Conservation (phyloP, 2,329 filamentous ascomycete species). For the Claviceps monticola region DNA sequence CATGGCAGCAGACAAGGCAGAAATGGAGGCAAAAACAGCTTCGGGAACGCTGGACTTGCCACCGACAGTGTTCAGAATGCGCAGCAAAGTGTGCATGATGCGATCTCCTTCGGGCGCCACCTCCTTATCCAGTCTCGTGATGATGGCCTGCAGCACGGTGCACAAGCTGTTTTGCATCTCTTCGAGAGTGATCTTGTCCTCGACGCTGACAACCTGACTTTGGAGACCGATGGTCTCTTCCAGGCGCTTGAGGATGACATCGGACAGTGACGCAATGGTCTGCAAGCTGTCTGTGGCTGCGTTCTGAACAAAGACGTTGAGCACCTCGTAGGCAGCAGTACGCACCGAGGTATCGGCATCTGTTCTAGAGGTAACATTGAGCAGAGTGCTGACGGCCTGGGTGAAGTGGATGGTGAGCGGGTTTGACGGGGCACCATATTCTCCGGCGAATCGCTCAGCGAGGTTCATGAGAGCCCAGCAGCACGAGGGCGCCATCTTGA, state of each 20-base stretch:
- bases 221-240: constrained; percentile 84
- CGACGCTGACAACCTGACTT: constrained; percentile 86
- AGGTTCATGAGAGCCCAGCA: constrained; percentile 99
- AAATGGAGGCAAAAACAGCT: constrained; percentile 82
- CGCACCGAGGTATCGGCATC: constrained; percentile 81
- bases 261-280: constrained; percentile 68
- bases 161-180: constrained; percentile 96
- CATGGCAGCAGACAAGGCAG: constrained; percentile 78
- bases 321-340: constrained; percentile 91
- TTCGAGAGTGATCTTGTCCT: constrained; percentile 89
- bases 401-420: constrained; percentile 86
- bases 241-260: constrained; percentile 79
- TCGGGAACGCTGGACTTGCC: constrained; percentile 90
- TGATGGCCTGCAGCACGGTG: constrained; percentile 82
- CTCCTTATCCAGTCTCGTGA: constrained; percentile 81
- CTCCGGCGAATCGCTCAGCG: constrained; percentile 86
- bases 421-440: constrained; percentile 64
- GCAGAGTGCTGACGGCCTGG: constrained; percentile 72
- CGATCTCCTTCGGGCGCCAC: constrained; percentile 80
- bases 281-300: constrained; percentile 73
- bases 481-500: constrained; percentile 96
- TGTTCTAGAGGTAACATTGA: constrained; percentile 69
- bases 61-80: constrained; percentile 63
- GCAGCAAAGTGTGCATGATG: constrained; percentile 82
- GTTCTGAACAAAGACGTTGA: constrained; percentile 88